Evolutionary conservation across 2,329 filamentous ascomycete genomes (phyloP), one percentile per base, ranked within the genome.

Genomic region (Aureobasidium namibiae): DNA sequence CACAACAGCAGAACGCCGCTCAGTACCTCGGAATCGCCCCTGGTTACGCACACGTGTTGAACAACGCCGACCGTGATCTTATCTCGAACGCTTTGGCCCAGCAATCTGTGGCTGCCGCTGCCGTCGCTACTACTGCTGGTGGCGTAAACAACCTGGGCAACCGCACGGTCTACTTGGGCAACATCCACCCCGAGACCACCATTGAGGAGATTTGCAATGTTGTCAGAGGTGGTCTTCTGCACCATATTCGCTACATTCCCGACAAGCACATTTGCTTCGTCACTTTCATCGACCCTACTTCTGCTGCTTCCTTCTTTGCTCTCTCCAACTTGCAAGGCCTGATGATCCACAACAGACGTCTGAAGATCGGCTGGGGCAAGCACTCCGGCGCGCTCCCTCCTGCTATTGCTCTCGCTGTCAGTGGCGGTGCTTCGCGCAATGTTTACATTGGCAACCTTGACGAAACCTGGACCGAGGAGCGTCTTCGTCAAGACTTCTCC

Each of bases 251-350:
- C 67, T 99, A 97, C 76, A 99, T 99, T 67, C 94, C 94, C 7
- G 94, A 99, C 78, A 99, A 99, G 83, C 94, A 99, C 76, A 99
- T 99, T 67, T 99, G 94, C 80, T 99, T 99, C 71, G 94, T 99
- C 60, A 99, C 94, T 1, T 99, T 99, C 76, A 97, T 99, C 73
- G 94, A 99, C 70, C 94, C 94, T 9, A 99, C 94, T 24, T 95
- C 94, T 3, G 94, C 94, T 24, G 94, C 94, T 41, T 96, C 92
- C 1, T 99, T 99, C 79, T 99, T 96, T 68, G 94, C 94, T 42
- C 79, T 99, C 61, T 96, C 92, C 82, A 97, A 97, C 75, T 80
- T 99, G 29, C 94, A 99, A 72, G 94, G 94, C 24, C 78, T 99
- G 65, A 99, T 99, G 94, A 99, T 99, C 68, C 94, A 99, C 78